Base-by-base conservation (phyloP, 768 basidiomycete species). In the Trametes cubensis region DNA sequence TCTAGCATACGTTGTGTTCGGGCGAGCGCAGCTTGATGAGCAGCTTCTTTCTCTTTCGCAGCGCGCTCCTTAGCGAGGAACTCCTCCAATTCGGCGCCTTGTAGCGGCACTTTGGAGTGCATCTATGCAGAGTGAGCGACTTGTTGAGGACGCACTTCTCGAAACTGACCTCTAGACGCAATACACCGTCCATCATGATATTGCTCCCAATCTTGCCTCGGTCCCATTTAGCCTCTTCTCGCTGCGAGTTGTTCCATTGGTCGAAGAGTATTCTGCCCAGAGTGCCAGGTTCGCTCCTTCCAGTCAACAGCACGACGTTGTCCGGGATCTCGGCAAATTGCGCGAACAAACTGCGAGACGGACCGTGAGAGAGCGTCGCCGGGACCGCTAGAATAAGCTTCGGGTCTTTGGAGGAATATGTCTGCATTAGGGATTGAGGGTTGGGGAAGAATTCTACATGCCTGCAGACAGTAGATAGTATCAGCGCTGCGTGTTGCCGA, bases 341-440 rank as follows among this genome's bases (percentile, higher is more conserved):
- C 17, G 86, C 82, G 72, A 99, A 98, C 4, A 98, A 74, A 38
- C 84, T 80, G 47, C 97, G 85, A 0, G 95, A 95, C 10, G 92
- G 89, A 2, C 96, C 96, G 69, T 98, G 91, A 0, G 94, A 95
- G 50, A 99, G 80, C 4, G 93, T 93, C 1, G 93, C 88, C 2
- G 97, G 97, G 26, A 96, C 90, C 0, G 95, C 94, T 17, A 99
- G 82, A 63, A 99, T 92, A 54, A 98, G 83, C 71, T 98, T 98
- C 0, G 97, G 94, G 60, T 92, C 86, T 65, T 89, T 88, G 2
- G 91, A 89, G 0, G 93, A 92, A 69, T 95, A 91, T 11, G 85
- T 87, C 62, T 92, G 85, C 48, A 90, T 77, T 54, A 98, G 81
- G 8, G 90, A 83, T 67, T 89, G 88, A 10, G 93, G 88, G 63